A percentile compares a stretch with the other conserved stretches of the same genome.
phyloP scores from a whole-genome alignment of 352 stramenopile genomes.

The Blastocystis hominis region DNA sequence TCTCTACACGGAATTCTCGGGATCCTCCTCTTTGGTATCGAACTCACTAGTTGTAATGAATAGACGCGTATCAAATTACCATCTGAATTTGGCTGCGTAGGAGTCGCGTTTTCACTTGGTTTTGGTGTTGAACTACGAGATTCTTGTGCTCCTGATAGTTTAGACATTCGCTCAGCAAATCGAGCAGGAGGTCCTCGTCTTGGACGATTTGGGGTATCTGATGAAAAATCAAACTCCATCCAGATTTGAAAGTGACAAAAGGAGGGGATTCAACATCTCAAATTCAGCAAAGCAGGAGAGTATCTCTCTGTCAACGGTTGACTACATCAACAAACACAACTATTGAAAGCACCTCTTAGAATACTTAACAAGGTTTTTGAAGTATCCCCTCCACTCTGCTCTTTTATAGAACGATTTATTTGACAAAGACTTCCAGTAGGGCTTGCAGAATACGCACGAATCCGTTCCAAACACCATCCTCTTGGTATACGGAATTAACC shows the following conservation, averaged over 20 bases:
- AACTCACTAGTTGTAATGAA: neutral
- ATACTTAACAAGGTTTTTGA: neutral
- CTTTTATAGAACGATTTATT: neutral
- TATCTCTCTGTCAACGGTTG: neutral
- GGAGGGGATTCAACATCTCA: too few species aligned
- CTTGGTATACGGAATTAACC: neutral
- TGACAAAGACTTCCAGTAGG: neutral
- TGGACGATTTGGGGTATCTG: conserved; percentile 14
- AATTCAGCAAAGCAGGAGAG: too few species aligned
- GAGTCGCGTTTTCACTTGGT: neutral
- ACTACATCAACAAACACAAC: conserved; percentile 2
- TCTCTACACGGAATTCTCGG: neutral
- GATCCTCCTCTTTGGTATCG: neutral
- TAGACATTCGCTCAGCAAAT: neutral
- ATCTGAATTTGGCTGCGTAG: neutral
- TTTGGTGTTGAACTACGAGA: neutral
- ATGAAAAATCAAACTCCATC: conserved; percentile 57
- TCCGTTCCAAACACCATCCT: conserved; percentile 1
- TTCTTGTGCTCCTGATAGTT: neutral
- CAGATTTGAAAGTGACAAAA: neutral
- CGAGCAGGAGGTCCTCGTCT: neutral
- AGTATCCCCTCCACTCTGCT: neutral
- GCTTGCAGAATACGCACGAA: conserved; percentile 38
- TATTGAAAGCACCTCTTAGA: conserved; percentile 35
- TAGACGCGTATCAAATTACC: neutral